Percentiles rank a stretch among this genome's conserved stretches.
Evolutionary conservation across 2,329 filamentous ascomycete genomes (phyloP).

Genomic region (Aschersonia sp.): DNA sequence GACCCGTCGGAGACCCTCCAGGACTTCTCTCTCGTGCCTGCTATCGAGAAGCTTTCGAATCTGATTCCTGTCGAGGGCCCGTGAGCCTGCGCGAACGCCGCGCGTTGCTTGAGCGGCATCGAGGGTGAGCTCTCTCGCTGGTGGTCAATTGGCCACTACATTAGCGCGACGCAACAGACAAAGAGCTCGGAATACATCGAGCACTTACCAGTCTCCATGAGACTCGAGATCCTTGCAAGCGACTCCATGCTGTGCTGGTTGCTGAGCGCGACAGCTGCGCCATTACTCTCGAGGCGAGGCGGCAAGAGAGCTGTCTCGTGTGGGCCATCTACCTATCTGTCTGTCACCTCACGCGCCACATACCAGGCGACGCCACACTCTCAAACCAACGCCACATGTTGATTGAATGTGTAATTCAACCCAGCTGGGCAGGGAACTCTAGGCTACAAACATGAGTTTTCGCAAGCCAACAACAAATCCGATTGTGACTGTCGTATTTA

Average conservation of each 20-base stretch:
- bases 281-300: too few species aligned
- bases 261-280: background rate
- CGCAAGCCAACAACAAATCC: too few species aligned
- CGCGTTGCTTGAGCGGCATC: conserved; percentile 88
- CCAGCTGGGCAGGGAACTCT: too few species aligned
- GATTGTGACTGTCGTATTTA: background rate
- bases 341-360: background rate
- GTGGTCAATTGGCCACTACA: background rate
- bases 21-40: conserved; percentile 78
- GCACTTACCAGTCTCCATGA: conserved; percentile 78
- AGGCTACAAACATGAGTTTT: too few species aligned
- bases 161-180: background rate
- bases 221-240: conserved; percentile 79
- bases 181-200: background rate
- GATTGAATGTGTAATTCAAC: too few species aligned
- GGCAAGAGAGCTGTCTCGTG: background rate
- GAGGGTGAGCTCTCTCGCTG: conserved; percentile 91
- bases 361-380: background rate
- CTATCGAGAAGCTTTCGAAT: conserved; percentile 93
- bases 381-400: too few species aligned
- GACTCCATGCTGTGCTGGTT: conserved; percentile 62
- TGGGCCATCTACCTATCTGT: background rate
- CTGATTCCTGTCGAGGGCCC: conserved; percentile 61
- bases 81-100: conserved; percentile 43
- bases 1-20: conserved; percentile 81